Base-by-base conservation (phyloP, 352 stramenopile species). In the Thraustochytrium striatum region DNA sequence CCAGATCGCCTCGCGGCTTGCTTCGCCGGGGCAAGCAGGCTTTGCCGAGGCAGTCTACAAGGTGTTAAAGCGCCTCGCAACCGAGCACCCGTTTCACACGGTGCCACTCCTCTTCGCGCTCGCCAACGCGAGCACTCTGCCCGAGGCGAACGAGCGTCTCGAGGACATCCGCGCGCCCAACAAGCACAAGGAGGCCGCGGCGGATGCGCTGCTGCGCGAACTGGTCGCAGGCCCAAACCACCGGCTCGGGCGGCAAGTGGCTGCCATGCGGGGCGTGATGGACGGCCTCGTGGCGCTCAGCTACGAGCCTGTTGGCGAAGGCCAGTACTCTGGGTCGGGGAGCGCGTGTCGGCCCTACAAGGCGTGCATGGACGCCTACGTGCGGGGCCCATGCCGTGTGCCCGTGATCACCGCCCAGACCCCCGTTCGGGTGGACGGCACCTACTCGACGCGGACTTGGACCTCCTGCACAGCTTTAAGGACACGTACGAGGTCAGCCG, bases 1-100 rank as follows among this genome's bases (percentile, higher is more conserved):
- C 28, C 70, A 80, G 36, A 73, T 80, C 19, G 65, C 65, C 25
- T 80, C 70, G 21, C 70, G 58, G 3, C 28, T 80, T 9, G 30
- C 19, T 52, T 57, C 57, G 16, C 33, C 57, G 16, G 36, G 16
- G 30, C 36, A 16, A 52, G 19, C 28, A 68, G 58, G 58, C 28
- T 61, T 80, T n/a, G 61, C 21, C 47, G 30, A 65, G 19, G 16
- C 0, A 3, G 21, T 80, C 3, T 13, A 80, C 35, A 28, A 57
- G 7, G 39, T 80, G 0, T 30, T 80, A 11, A 38, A 41, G 25
- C 57, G 21, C n/a, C 38, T 73, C 3, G 47, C 36, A 25, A n/a
- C 28, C 16, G 55, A 52, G 21, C 8, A 80, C 25, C 57, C 57
- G 28, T 81, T 61, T 32, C 25, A 62, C 0, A 32, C 25, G 8